Percentiles rank a stretch among this genome's conserved stretches.
Evolutionary conservation across 768 basidiomycete species (phyloP).

Genomic region (Tricholoma sp.): DNA sequence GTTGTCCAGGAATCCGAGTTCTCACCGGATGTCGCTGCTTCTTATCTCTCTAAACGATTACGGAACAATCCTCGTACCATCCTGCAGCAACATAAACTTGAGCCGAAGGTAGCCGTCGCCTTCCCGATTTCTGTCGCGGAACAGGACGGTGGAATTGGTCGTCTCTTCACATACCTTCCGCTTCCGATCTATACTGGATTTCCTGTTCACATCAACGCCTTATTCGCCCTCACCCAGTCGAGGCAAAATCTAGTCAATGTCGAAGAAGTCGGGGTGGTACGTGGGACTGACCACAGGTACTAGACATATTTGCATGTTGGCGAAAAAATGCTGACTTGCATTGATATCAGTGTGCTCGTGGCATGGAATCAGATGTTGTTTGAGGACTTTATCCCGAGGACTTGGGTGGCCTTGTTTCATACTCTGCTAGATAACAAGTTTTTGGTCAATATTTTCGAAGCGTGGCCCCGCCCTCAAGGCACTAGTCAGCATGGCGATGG

Average conservation of each 20-base stretch:
- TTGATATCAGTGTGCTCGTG: constrained; percentile 31
- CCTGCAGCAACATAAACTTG: constrained; percentile 36
- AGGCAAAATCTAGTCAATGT: constrained; percentile 41
- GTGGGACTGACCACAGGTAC: constrained; percentile 39
- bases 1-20: constrained; percentile 27
- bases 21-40: constrained; percentile 18
- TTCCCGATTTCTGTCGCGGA: constrained; percentile 20
- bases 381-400: constrained; percentile 36
- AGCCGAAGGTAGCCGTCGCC: constrained; percentile 33
- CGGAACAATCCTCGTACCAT: constrained; percentile 18
- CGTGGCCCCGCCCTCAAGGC: constrained; percentile 35
- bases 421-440: constrained; percentile 19
- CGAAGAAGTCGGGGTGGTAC: constrained; percentile 32
- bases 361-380: constrained; percentile 47
- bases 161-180: constrained; percentile 46
- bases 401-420: constrained; percentile 35
- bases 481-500: constrained; percentile 31
- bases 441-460: constrained; percentile 26
- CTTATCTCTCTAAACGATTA: constrained; percentile 20
- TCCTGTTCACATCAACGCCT: constrained; percentile 39
- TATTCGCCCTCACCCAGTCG: constrained; percentile 41
- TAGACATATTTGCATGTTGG: constrained; percentile 5
- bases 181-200: constrained; percentile 42
- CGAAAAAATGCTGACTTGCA: neutral
- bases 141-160: constrained; percentile 20